Evolutionary conservation across 345 rosid species (phyloP).

Genomic region (Anastatica hierochuntica): DNA sequence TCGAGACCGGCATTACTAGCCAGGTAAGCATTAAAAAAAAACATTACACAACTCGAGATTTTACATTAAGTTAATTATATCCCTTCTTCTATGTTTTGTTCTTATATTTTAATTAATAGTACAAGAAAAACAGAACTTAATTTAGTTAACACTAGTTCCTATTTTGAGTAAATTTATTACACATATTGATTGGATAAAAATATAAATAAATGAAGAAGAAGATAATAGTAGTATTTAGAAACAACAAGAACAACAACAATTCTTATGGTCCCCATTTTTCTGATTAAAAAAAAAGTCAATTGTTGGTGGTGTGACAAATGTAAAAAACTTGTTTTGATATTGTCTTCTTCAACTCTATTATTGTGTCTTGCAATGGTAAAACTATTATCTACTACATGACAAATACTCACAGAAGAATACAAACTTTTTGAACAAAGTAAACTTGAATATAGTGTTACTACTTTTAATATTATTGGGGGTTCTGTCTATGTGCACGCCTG

Average conservation of each 20-base stretch:
- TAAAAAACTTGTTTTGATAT: neutral
- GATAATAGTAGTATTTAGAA: neutral
- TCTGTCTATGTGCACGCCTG: conserved; percentile 46
- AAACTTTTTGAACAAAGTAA: neutral
- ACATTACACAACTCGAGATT: no score
- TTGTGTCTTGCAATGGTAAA: conserved; percentile 19
- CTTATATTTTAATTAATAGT: no score
- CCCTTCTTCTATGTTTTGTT: no score
- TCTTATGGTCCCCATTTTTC: conserved; percentile 21
- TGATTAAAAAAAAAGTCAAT: no score
- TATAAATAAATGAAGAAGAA: no score
- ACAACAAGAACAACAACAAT: conserved; percentile 20
- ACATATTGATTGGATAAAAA: conserved; percentile 1
- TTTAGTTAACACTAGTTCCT: no score
- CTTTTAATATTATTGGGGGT: conserved; percentile 20
- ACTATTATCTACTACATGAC: conserved; percentile 22
- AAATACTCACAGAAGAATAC: no score
- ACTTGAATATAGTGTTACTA: conserved; percentile 17
- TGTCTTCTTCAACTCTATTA: conserved; percentile 23
- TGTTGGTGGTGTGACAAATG: no score
- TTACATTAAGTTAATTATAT: no score
- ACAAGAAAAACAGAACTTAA: no score
- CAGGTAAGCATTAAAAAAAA: conserved; percentile 41
- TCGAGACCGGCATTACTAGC: conserved; percentile 74
- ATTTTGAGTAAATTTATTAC: no score